Evolutionary conservation across 2,329 filamentous ascomycete genomes (phyloP).

Genomic region (Aspergillus sp.): DNA sequence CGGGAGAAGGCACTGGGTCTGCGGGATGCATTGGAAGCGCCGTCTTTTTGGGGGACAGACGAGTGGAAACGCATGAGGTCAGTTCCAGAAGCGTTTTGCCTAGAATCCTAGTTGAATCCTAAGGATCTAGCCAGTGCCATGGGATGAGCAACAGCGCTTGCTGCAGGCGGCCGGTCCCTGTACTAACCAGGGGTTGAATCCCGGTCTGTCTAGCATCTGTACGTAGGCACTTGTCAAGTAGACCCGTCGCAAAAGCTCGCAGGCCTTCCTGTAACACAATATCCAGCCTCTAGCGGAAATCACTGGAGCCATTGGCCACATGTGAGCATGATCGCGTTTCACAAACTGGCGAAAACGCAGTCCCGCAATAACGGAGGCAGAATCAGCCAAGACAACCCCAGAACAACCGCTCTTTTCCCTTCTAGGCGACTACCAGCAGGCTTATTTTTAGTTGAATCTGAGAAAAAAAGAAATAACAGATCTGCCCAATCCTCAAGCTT

Average conservation of each 20-base stretch:
- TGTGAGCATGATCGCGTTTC: conserved; percentile 31
- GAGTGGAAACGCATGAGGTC: conserved; percentile 10
- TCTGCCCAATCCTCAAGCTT: neutral
- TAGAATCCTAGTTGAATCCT: conserved; percentile 3
- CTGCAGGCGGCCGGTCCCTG: conserved; percentile 30
- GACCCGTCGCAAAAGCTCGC: conserved; percentile 6
- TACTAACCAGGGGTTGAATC: conserved; percentile 12
- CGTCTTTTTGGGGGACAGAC: conserved; percentile 10
- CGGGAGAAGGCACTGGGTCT: conserved; percentile 19
- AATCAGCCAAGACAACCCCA: conserved; percentile 16
- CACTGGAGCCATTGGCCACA: conserved; percentile 29
- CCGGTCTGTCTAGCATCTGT: conserved; percentile 17
- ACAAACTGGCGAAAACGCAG: conserved; percentile 24
- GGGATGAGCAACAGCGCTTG: conserved; percentile 12
- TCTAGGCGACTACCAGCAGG: neutral
- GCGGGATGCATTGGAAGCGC: conserved; percentile 17
- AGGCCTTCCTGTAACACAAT: conserved; percentile 29
- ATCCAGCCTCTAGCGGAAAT: conserved; percentile 26
- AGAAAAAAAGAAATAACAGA: conserved; percentile 1
- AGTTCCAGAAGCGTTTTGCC: conserved; percentile 16
- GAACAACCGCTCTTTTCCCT: neutral
- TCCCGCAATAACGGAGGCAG: conserved; percentile 24
- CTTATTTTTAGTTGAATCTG: conserved; percentile 3
- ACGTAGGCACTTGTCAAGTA: conserved; percentile 7
- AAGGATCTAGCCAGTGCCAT: conserved; percentile 15